Base-by-base conservation (phyloP, 495 filamentous ascomycete genomes). In the Penicillium crystallinum region DNA sequence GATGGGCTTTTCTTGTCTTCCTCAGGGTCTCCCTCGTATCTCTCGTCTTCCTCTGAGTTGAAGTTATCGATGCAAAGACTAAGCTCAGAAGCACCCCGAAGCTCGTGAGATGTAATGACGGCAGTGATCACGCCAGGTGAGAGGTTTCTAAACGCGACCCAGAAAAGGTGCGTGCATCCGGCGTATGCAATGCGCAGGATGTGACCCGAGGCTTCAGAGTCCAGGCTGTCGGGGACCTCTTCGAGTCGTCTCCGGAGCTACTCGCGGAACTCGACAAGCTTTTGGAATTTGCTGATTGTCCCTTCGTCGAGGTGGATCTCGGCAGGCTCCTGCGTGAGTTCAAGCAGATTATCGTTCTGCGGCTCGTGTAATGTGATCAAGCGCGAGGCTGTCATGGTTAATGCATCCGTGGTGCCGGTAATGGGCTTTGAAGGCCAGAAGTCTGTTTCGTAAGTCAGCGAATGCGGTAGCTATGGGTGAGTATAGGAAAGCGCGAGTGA, bases 341-440 rank as follows among this genome's bases (percentile, higher is more conserved):
- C n/a, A 3, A 58, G 55, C 41, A 58, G 50, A 54, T 58, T 19
- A 49, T 58, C 41, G 36, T 17, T 44, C 45, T 19, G 56, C 42
- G 35, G 46, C 33, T 54, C 50, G 27, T 50, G 4, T 42, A 23
- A n/a, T 11, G 25, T 54, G 41, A 41, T 54, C 12, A 25, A 30
- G 39, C 46, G 6, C 6, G 45, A 33, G 43, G 35, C 10, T 49
- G 18, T 18, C 27, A 25, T 27, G 42, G 27, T 14, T 17, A 27
- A 45, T 19, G 7, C 27, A 45, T 45, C 42, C 30, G 30, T 25
- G n/a, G 46, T 18, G 19, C 25, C 3, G 47, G 39, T 43, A 7
- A 38, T 23, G 42, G 17, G 9, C 39, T 46, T 46, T 45, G 30
- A 41, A 46, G 40, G 46, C 30, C 52, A 17, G 21, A 55, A 43